Conservation (phyloP, 1,139 yeast genomes). For the Sugiyamaella pinicola region DNA sequence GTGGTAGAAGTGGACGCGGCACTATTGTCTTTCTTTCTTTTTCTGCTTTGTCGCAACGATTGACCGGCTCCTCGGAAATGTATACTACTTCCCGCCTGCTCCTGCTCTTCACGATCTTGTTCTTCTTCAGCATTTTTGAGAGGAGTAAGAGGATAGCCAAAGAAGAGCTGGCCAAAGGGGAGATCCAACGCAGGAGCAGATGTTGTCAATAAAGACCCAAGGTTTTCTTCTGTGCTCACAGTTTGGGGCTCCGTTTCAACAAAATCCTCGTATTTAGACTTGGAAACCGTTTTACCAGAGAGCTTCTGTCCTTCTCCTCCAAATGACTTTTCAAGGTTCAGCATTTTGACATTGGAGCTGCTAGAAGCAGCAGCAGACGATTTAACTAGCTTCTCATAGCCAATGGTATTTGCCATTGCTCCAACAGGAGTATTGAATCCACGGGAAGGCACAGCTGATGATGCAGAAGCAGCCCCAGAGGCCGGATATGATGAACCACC, state of each 20-base stretch:
- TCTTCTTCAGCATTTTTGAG: conserved; percentile 55
- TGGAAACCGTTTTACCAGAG: conserved; percentile 59
- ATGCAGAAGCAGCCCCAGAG: conserved; percentile 24
- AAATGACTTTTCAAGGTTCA: conserved; percentile 44
- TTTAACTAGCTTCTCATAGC: conserved; percentile 56
- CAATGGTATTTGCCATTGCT: conserved; percentile 77
- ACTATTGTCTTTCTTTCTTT: conserved; percentile 64
- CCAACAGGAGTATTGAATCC: conserved; percentile 48
- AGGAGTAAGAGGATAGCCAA: conserved; percentile 89
- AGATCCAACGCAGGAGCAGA: conserved; percentile 72
- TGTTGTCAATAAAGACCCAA: conserved; percentile 51
- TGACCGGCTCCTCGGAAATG: conserved; percentile 47
- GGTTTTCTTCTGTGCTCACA: conserved; percentile 33
- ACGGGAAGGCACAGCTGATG: conserved; percentile 33
- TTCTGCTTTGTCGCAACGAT: conserved; percentile 70
- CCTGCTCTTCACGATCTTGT: conserved; percentile 43
- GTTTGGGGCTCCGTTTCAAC: conserved; percentile 7
- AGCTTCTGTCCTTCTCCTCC: conserved; percentile 71
- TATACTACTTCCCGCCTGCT: conserved; percentile 26
- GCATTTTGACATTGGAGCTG: not conserved
- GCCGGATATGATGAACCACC: conserved; percentile 12
- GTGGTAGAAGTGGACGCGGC: conserved; percentile 39
- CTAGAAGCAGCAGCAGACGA: conserved; percentile 5
- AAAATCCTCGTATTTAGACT: conserved; percentile 15
- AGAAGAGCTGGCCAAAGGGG: conserved; percentile 85